Conservation (phyloP, 2,329 filamentous ascomycete genomes). For the Talaromyces piceae region DNA sequence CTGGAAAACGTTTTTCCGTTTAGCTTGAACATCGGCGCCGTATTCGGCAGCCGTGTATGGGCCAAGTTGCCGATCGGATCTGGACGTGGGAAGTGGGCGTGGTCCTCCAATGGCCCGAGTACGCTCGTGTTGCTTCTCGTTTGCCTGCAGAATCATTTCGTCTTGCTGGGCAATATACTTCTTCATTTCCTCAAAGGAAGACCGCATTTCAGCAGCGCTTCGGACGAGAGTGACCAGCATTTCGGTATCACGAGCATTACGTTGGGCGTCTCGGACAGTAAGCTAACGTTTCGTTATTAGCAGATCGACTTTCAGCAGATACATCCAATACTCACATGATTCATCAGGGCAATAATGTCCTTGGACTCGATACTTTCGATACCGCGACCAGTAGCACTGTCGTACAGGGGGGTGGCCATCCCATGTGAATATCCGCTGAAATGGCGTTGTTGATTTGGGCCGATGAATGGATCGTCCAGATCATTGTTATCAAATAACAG, state of each 20-base stretch:
- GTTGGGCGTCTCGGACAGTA: constrained; percentile 91
- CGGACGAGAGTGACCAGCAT: constrained; percentile 91
- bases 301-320: constrained; percentile 2
- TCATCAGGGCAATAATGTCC: constrained; percentile 95
- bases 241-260: constrained; percentile 92
- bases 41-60: constrained; percentile 44
- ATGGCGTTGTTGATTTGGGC: constrained; percentile 53
- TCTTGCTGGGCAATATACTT: constrained; percentile 85
- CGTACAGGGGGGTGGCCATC: constrained; percentile 82
- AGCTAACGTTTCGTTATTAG: constrained; percentile 48
- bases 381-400: constrained; percentile 76
- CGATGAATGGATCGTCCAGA: constrained; percentile 50
- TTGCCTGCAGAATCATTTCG: constrained; percentile 75
- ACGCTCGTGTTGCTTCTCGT: constrained; percentile 81
- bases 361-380: constrained; percentile 91
- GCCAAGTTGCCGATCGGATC: constrained; percentile 47
- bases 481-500: constrained; percentile 40
- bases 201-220: constrained; percentile 93
- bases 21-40: constrained; percentile 55
- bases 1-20: constrained; percentile 90
- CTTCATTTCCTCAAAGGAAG: constrained; percentile 92
- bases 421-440: constrained; percentile 88
- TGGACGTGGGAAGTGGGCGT: constrained; percentile 66
- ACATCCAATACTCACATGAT: constrained; percentile 58
- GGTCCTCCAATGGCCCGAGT: constrained; percentile 79